A percentile compares a stretch with the other conserved stretches of the same genome.
Evolutionary conservation across 805 yeast species (phyloP).

Genomic region (Ogataea allantospora): DNA sequence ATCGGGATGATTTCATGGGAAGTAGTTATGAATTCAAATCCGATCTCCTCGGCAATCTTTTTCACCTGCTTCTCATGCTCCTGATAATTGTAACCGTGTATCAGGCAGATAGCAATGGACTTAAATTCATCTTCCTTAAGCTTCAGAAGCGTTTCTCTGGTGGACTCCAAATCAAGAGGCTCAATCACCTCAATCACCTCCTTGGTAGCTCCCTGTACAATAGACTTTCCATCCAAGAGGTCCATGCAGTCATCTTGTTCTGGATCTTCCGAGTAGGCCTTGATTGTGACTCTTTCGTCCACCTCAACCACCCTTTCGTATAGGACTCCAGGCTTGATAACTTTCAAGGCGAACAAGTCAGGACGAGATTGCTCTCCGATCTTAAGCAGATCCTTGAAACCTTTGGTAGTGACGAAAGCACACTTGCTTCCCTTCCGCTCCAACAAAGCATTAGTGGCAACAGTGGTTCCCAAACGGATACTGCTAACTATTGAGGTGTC

Average conservation of each 20-base stretch:
- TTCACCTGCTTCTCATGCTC: slow-evolving; percentile 37
- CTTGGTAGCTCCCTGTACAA: slow-evolving; percentile 38
- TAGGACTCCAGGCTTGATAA: slow-evolving; percentile 23
- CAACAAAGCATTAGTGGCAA: slow-evolving; percentile 27
- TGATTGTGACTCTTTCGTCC: slow-evolving; percentile 27
- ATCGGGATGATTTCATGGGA: slow-evolving; percentile 39
- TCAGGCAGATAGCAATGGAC: slow-evolving; percentile 37
- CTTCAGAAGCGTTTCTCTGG: slow-evolving; percentile 22
- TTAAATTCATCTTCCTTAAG: slow-evolving; percentile 29
- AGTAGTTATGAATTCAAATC: slow-evolving; percentile 45
- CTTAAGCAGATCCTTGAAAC: slow-evolving; percentile 32
- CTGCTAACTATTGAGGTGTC: slow-evolving; percentile 20
- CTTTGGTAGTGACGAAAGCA: slow-evolving; percentile 30
- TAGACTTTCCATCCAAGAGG: slow-evolving; percentile 24
- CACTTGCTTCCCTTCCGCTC: slow-evolving; percentile 24
- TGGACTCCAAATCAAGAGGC: slow-evolving; percentile 31
- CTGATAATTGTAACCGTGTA: slow-evolving; percentile 38
- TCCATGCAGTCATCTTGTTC: slow-evolving; percentile 11
- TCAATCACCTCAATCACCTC: slow-evolving; percentile 39
- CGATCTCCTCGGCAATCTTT: slow-evolving; percentile 39
- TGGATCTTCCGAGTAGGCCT: slow-evolving; percentile 27
- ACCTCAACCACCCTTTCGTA: slow-evolving; percentile 21
- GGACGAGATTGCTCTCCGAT: slow-evolving; percentile 35
- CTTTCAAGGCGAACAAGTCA: slow-evolving; percentile 22
- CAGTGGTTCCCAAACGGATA: slow-evolving; percentile 29